Evolutionary conservation across 169 alveolate genomes (phyloP).

Genomic region (Perkinsus marinus): DNA sequence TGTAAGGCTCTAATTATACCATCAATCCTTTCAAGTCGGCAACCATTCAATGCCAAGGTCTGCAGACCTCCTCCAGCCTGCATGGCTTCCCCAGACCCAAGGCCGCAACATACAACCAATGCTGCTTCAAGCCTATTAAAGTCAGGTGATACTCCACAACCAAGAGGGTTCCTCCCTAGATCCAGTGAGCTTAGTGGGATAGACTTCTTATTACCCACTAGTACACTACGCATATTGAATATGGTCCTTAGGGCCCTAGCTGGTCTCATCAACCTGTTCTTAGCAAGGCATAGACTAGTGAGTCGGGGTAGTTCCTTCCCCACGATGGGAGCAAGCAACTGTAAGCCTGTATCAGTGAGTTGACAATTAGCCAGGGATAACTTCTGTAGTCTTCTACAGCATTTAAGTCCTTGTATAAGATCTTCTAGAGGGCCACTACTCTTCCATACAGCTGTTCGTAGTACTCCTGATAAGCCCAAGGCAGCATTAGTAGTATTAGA

Average conservation of each 20-base stretch:
- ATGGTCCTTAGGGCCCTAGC: background rate
- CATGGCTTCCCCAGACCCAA: background rate
- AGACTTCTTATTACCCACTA: background rate
- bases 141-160: background rate
- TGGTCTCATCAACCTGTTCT: background rate
- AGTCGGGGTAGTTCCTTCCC: background rate
- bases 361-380: background rate
- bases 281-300: background rate
- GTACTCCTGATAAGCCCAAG: background rate
- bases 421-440: background rate
- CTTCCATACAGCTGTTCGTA: background rate
- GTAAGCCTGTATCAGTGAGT: background rate
- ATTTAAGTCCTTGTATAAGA: background rate
- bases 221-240: background rate
- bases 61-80: background rate
- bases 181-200: background rate
- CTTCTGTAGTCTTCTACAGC: background rate
- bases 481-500: background rate
- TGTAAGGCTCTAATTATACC: background rate
- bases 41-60: background rate
- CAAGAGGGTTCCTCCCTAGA: background rate
- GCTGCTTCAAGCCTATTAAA: background rate
- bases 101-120: background rate
- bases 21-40: background rate
- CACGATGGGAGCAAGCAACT: background rate